Evolutionary conservation across 2,329 filamentous ascomycete genomes (phyloP), one percentile per base, ranked within the genome.

Genomic region (Scedosporium minutisporum): DNA sequence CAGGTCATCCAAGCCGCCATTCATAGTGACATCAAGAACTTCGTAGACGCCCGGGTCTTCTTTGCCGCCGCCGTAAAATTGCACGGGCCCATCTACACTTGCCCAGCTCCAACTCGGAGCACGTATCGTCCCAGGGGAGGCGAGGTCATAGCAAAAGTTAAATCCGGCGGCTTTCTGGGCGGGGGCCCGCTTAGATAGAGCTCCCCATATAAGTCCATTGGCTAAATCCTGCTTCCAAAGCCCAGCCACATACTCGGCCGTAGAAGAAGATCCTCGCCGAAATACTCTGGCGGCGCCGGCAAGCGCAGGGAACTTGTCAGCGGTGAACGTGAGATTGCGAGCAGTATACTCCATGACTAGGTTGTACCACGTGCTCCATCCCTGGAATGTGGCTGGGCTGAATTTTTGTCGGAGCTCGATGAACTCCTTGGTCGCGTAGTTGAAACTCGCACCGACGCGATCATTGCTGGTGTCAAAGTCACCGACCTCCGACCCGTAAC

Each of bases 251-350:
- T 73, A 74, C 7, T 67, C 58, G 14, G 68, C 68, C 0, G 62
- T 61, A 10, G 21, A 21, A 10, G 21, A 21, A 4, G 65, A 67
- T 2, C 62, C 66, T 41, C 65, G 63, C 33, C 67, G 66, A 41
- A 72, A 57, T 3, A 65, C 62, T 4, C 64, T 66, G 0, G 71
- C 72, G 23, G 72, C 63, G 0, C 69, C 71, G 3, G 70, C 71
- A 44, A 73, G 68, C 1, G 69, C 71, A 0, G 71, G 69, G 4
- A 74, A 65, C 21, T 68, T 68, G 51, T 74, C 72, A 0, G 60
- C 29, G 3, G 58, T 33, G 0, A 68, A 62, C 0, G 68, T 68
- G 16, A 74, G 57, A 2, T 66, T 59, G 4, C 68, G 63, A 23
- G 65, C 64, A 1, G 69, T 67, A 57, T 72, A 72, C 55, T 66